Evolutionary conservation across 176 grass and related monocot species (phyloP), one percentile per base, ranked within the genome.

Genomic region (Carex scoparia): DNA sequence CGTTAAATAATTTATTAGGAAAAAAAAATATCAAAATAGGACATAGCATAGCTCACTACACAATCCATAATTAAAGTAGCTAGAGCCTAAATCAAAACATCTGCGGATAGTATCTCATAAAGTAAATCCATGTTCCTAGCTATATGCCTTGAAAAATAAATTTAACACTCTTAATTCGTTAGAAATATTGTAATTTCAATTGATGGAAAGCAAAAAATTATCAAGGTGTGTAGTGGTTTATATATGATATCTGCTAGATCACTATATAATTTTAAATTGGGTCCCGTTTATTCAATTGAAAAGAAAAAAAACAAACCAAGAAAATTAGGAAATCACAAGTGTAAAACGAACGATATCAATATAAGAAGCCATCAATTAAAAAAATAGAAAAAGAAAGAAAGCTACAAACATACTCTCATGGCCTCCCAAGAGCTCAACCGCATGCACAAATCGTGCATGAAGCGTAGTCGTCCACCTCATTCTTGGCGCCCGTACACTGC

Each of bases 391-490:
- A 68, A 1, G 3, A 6, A 59, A 42, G 40, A 3, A 4, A 46
- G 38, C 38, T 40, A 46, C 44, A 46, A 53, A 66, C 85, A 59
- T 84, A 90, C 88, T 90, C 53, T 90, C 88, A 69, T 90, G 88
- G 81, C 88, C 88, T 31, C 88, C 88, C 7, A 90, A 79, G 51
- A 90, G 85, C 35, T 90, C 85, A 48, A 90, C 85, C 9, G 88
- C 88, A 77, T 90, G 88, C 64, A 90, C 88, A 78, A 90, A 90
- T 69, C 88, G 81, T 8, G 81, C 80, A 69, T 90, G 88, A 68
- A 90, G 88, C 4, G 84, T 84, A 49, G 85, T 87, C 3, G 88
- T 90, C 88, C 88, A 90, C 85, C 88, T 81, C 88, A 90, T 90
- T 60, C 88, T 84, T 35, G 88, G 88, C 4, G 88, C 85, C 12